Conservation (phyloP, 2,329 filamentous ascomycete genomes). For the Periconia sp. region DNA sequence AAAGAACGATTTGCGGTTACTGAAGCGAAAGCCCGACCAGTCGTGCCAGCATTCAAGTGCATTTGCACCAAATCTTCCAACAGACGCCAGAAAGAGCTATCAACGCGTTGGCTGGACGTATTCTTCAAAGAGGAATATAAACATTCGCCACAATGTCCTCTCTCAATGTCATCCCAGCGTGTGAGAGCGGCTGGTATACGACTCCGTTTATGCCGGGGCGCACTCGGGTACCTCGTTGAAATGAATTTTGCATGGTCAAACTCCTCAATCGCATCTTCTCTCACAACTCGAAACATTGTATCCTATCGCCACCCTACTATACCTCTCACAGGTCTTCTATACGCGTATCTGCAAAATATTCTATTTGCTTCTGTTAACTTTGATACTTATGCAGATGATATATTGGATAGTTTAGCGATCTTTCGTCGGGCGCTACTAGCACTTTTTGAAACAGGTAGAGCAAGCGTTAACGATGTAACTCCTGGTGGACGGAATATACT, state of each 20-base stretch:
- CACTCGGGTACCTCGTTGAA: slow-evolving; percentile 1
- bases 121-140: neutral
- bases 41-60: neutral
- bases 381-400: neutral
- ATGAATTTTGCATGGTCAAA: neutral
- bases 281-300: neutral
- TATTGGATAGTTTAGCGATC: neutral
- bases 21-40: neutral
- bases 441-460: neutral
- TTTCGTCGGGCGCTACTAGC: neutral
- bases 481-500: too few species aligned
- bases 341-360: neutral
- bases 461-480: neutral
- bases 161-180: neutral
- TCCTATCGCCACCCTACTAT: too few species aligned
- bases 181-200: neutral
- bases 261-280: neutral
- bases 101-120: neutral
- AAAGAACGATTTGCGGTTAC: neutral
- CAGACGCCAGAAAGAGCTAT: neutral
- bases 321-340: too few species aligned
- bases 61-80: neutral
- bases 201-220: neutral
- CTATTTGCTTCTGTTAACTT: neutral
- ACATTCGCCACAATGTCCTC: neutral